Base-by-base conservation (phyloP, 1,284 basidiomycete species). In the Naganishia albida region DNA sequence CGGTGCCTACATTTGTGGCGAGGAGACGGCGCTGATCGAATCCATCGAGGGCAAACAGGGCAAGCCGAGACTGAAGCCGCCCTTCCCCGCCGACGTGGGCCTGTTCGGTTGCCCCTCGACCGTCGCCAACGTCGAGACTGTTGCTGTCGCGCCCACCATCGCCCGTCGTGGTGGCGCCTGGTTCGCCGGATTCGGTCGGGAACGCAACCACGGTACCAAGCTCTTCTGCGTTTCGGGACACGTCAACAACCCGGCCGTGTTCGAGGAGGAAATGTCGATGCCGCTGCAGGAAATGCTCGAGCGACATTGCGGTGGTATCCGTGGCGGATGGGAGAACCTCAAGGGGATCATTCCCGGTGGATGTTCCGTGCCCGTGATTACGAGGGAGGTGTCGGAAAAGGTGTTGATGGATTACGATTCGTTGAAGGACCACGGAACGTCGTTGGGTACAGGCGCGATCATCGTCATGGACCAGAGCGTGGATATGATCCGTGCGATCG, bases 221-320 rank as follows among this genome's bases (percentile, higher is more conserved):
- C 80, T 99, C 28, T 98, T 88, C 81, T 93, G 95, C 80, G 90
- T 98, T 74, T 91, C 88, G 53, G 95, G 95, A 1, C 95, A 98
- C 75, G 95, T 99, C 74, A 98, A 98, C 82, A 95, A 93, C 81
- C 95, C 96, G 2, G 97, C 92, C 78, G 93, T 98, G 43, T 86
- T 98, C 44, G 95, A 98, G 82, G 96, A 99, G 80, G 95, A 98
- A 83, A 98, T 98, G 95, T 91, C 89, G 70, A 98, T 99, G 66
- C 93, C 94, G 18, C 80, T 98, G 64, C 88, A 89, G 80, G 94
- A 98, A 68, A 84, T 99, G 66, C 81, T 99, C 68, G 95, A 99
- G 80, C 93, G 92, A 81, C 94, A 99, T 80, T 96, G 93, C 74
- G 95, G 94, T 46, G 95, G 94, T 73, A 87, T 99, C 43, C 82